Evolutionary conservation across 2,329 filamentous ascomycete genomes (phyloP).

Genomic region (Pleomassaria siparia): DNA sequence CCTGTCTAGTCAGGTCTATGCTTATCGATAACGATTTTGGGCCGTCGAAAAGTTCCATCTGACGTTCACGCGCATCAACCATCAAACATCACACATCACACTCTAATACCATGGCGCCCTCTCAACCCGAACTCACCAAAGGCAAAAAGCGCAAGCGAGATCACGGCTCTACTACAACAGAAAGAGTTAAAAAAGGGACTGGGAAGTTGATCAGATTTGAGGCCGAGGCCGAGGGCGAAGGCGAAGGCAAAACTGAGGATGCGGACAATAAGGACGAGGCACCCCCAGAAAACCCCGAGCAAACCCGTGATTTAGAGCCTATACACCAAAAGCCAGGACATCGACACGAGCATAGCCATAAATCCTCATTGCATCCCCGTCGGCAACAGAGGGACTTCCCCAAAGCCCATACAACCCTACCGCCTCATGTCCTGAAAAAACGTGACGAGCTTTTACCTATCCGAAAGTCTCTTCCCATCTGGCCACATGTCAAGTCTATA

Average conservation of each 20-base stretch:
- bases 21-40: constrained; percentile 6
- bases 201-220: constrained; percentile 21
- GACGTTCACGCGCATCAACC: too few species aligned
- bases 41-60: too few species aligned
- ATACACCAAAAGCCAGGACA: neutral
- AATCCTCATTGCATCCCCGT: neutral
- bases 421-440: constrained; percentile 41
- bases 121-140: constrained; percentile 7
- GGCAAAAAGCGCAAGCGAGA: constrained; percentile 36
- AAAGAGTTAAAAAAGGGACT: constrained; percentile 17
- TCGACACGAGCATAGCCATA: neutral
- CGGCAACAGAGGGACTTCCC: neutral
- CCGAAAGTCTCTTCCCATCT: constrained; percentile 77
- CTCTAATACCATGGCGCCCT: neutral
- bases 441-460: constrained; percentile 51
- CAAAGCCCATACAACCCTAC: constrained; percentile 7
- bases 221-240: constrained; percentile 5
- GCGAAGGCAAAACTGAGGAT: neutral
- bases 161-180: constrained; percentile 5
- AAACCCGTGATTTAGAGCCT: too few species aligned
- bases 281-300: too few species aligned
- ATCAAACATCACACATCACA: neutral
- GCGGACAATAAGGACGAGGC: neutral
- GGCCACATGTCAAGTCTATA: constrained; percentile 71
- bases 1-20: neutral